A percentile compares a stretch with the other conserved stretches of the same genome.
Evolutionary conservation across 2,329 filamentous ascomycete species (phyloP).

Genomic region (Cyanodermella asteris): DNA sequence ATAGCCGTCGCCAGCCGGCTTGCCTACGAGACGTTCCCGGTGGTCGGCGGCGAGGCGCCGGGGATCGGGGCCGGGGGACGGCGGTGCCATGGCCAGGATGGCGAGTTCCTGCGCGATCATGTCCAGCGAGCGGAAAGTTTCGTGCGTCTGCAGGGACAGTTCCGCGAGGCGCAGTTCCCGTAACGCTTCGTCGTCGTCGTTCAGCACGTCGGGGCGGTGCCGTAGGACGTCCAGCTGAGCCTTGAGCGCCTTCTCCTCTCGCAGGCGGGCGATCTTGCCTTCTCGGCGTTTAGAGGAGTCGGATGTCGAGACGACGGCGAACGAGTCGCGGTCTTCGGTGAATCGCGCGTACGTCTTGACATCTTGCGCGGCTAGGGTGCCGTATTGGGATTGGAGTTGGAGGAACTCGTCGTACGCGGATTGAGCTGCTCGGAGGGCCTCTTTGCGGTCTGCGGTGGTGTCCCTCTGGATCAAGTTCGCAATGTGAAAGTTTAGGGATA

Average conservation of each 20-base stretch:
- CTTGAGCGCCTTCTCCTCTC: conserved; percentile 67
- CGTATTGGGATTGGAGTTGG: conserved; percentile 55
- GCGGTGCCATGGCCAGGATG: conserved; percentile 55
- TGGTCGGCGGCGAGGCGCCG: conserved; percentile 14
- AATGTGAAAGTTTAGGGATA: conserved; percentile 55
- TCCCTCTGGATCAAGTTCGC: conserved; percentile 59
- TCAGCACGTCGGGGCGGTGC: conserved; percentile 19
- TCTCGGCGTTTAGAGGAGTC: conserved; percentile 52
- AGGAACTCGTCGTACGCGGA: conserved; percentile 60
- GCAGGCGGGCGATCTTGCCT: conserved; percentile 68
- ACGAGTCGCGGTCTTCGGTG: conserved; percentile 46
- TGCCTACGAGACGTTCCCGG: conserved; percentile 25
- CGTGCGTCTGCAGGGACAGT: conserved; percentile 50
- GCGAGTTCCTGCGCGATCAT: conserved; percentile 64
- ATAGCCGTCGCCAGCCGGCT: conserved; percentile 29
- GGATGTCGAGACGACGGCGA: conserved; percentile 45
- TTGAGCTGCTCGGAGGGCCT: conserved; percentile 40
- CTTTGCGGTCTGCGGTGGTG: conserved; percentile 38
- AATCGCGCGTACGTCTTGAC: conserved; percentile 51
- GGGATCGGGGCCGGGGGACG: conserved; percentile 18
- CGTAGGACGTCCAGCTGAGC: conserved; percentile 48
- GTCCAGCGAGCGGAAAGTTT: conserved; percentile 72
- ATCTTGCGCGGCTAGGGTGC: conserved; percentile 42
- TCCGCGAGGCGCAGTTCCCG: conserved; percentile 60
- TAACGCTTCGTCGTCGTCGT: conserved; percentile 66